Conservation (phyloP, 1,284 basidiomycete genomes). For the Caloboletus firmus region DNA sequence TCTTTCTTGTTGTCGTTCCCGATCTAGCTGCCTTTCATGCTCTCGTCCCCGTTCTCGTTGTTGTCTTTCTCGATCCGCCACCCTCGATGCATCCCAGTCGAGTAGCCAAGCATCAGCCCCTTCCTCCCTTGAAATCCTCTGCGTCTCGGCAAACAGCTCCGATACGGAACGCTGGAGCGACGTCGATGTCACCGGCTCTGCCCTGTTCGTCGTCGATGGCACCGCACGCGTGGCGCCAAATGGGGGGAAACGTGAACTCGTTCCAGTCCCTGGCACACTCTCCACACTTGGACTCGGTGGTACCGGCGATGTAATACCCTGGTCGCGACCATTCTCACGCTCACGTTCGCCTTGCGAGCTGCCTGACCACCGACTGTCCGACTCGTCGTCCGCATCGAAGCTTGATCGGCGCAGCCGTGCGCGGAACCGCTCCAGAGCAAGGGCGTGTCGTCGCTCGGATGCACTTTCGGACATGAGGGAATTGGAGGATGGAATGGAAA, state of each 20-base stretch:
- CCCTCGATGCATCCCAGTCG: slow-evolving; percentile 21
- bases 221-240: slow-evolving; percentile 1
- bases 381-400: slow-evolving; percentile 30
- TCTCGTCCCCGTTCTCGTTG: slow-evolving; percentile 9
- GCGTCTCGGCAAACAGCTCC: slow-evolving; percentile 24
- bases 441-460: slow-evolving; percentile 38
- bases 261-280: slow-evolving; percentile 7
- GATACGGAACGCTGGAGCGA: slow-evolving; percentile 28
- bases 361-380: slow-evolving; percentile 26
- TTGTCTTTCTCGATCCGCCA: slow-evolving; percentile 11
- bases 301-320: slow-evolving; percentile 14
- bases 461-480: slow-evolving; percentile 47
- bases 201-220: slow-evolving; percentile 1
- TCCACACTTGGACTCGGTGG: slow-evolving; percentile 19
- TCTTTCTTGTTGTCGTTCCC: slow-evolving; percentile 16
- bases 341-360: slow-evolving; percentile 21
- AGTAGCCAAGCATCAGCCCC: slow-evolving; percentile 16
- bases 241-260: slow-evolving; percentile 8
- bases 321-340: slow-evolving; percentile 15
- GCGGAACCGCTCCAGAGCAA: slow-evolving; percentile 35
- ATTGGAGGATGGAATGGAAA: slow-evolving; percentile 38
- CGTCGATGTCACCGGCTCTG: slow-evolving; percentile 8
- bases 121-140: slow-evolving; percentile 13
- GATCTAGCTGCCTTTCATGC: slow-evolving; percentile 14
- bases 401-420: slow-evolving; percentile 22